Percentiles rank a stretch among this genome's conserved stretches.
Conservation (phyloP, 441 rosid genomes). For the Syzygium syzygioides region DNA sequence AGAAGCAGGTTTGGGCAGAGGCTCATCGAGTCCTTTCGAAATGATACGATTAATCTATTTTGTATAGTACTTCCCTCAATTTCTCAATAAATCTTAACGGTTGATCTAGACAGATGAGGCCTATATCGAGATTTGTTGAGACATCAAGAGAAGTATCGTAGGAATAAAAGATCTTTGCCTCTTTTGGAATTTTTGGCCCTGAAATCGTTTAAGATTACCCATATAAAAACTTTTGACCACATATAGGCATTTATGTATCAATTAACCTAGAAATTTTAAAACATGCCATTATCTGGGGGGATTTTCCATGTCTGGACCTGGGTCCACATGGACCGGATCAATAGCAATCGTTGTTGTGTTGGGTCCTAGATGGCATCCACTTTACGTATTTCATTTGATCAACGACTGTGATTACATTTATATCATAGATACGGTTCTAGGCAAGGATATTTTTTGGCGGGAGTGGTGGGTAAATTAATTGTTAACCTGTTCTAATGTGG, state of each 20-base stretch:
- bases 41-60: background rate
- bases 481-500: background rate
- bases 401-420: background rate
- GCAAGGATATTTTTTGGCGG: background rate
- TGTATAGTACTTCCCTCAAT: rapidly evolving
- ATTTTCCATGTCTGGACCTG: background rate
- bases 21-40: background rate
- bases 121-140: background rate
- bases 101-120: background rate
- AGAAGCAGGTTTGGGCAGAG: background rate
- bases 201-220: background rate
- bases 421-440: background rate
- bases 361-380: background rate
- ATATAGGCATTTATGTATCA: background rate
- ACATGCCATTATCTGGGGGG: background rate
- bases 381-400: background rate
- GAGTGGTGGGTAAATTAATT: background rate
- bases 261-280: background rate
- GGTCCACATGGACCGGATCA: background rate
- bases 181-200: background rate
- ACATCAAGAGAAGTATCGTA: background rate
- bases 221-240: background rate
- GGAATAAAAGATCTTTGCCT: background rate
- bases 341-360: background rate
- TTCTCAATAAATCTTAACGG: too few relatives aligned